Evolutionary conservation across 1,284 basidiomycete species (phyloP), one percentile per base, ranked within the genome.

Genomic region (Boletus hoseneyae): DNA sequence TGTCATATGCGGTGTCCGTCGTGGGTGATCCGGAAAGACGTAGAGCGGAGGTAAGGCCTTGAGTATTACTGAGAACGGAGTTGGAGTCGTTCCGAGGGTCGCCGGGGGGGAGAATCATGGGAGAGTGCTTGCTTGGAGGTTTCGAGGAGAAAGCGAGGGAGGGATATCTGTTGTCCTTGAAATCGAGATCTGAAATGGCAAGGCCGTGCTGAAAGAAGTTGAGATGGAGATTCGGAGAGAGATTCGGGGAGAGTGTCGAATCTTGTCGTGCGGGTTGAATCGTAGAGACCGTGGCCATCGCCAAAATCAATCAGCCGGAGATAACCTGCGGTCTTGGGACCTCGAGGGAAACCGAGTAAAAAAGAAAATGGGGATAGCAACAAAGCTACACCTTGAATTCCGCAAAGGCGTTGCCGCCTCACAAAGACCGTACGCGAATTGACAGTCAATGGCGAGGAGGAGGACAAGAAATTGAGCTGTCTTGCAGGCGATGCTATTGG

Each of bases 81-180:
- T 37, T 36, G 27, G 49, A 41, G 33, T 52, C 52, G 45, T 62
- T 51, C 51, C 61, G 62, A 51, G 55, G 29, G 30, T 56, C 57
- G 33, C 55, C 50, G 43, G 65, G 35, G 44, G 54, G 48, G 55
- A 58, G 51, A 51, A 66, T 55, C 61, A 73, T 64, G 36, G 62
- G 50, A 48, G 64, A 62, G 21, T 56, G 47, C 37, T 56, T 61
- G 45, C 60, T 61, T 55, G 63, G 62, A 46, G 61, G 53, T 50
- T 62, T 61, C 30, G 62, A 47, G 49, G 55, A 46, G 50, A 70
- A 57, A 12, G 62, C 48, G 41, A 79, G 59, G 37, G 76, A 63
- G 15, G 83, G 82, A 65, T 84, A 83, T 58, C 82, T 74, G 62
- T 76, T 75, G 69, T 83, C 82, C 60, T 75, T 73, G 64, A 80